Percentiles rank a stretch among this genome's conserved stretches.
phyloP scores from a whole-genome alignment of 495 filamentous ascomycete species.

The Penicillium egyptiacum region DNA sequence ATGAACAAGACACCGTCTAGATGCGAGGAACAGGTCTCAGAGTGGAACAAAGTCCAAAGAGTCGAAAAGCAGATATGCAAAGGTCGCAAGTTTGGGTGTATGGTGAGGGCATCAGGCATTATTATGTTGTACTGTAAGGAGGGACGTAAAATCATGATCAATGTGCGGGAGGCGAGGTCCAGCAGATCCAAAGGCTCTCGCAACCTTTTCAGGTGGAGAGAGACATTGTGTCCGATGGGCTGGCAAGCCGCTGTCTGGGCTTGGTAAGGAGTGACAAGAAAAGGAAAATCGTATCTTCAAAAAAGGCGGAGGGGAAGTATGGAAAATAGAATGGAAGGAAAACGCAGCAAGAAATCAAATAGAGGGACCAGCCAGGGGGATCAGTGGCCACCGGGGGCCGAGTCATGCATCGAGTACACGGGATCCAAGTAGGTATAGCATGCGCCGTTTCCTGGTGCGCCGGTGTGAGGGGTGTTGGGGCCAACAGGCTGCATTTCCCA shows the following conservation, averaged over 20 bases:
- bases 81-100: constrained; percentile 7
- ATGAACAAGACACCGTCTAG: constrained; percentile 45
- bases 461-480: constrained; percentile 19
- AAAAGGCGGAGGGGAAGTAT: constrained; percentile 30
- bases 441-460: constrained; percentile 19
- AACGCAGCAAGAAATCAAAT: constrained; percentile 18
- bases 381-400: constrained; percentile 26
- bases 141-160: constrained; percentile 44
- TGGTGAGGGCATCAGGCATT: constrained; percentile 40
- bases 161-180: constrained; percentile 11
- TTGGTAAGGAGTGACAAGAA: constrained; percentile 44
- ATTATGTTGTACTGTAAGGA: constrained; percentile 35
- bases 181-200: neutral
- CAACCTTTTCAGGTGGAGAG: neutral
- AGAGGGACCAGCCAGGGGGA: constrained; percentile 16
- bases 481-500: constrained; percentile 42
- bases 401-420: constrained; percentile 38
- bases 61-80: constrained; percentile 25
- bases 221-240: neutral
- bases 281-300: constrained; percentile 34
- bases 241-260: constrained; percentile 31
- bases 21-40: constrained; percentile 26
- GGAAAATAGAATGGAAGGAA: constrained; percentile 27
- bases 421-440: constrained; percentile 42
- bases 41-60: constrained; percentile 12